Percentiles rank a stretch among this genome's conserved stretches.
Evolutionary conservation across 1,284 basidiomycete species (phyloP).

Genomic region (Mycosarcoma maydis): DNA sequence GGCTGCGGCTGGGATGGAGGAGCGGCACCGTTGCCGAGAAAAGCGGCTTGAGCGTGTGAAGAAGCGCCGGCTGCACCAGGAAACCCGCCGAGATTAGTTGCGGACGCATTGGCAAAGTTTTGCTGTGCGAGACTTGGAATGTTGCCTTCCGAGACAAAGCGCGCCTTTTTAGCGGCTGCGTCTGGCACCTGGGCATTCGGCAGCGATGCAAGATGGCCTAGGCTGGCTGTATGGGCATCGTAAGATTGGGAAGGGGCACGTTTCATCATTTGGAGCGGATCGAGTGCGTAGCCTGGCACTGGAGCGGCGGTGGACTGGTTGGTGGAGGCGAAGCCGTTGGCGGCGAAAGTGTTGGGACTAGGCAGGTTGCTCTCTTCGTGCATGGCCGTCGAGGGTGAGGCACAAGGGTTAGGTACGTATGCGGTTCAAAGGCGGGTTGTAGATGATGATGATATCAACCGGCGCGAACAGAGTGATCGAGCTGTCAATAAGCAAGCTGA

Average conservation of each 20-base stretch:
- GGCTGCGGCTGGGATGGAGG: slow-evolving; percentile 17
- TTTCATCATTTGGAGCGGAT: slow-evolving; percentile 56
- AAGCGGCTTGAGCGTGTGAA: slow-evolving; percentile 17
- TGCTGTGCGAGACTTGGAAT: slow-evolving; percentile 41
- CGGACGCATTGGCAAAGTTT: slow-evolving; percentile 22
- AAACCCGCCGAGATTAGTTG: slow-evolving; percentile 13
- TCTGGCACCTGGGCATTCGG: slow-evolving; percentile 25
- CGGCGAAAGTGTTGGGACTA: slow-evolving; percentile 25
- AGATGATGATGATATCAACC: too few species aligned
- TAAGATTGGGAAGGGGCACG: slow-evolving; percentile 50
- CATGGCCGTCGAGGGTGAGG: slow-evolving; percentile 17
- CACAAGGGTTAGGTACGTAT: too few species aligned
- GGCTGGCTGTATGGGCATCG: slow-evolving; percentile 42
- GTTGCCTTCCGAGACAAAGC: slow-evolving; percentile 58
- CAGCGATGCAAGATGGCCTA: slow-evolving; percentile 25
- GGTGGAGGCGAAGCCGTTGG: slow-evolving; percentile 24
- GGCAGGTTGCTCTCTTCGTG: slow-evolving; percentile 31
- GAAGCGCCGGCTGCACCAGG: slow-evolving; percentile 6
- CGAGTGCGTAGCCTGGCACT: slow-evolving; percentile 29
- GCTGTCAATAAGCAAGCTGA: not conserved
- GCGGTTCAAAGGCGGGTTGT: too few species aligned
- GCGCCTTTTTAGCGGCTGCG: slow-evolving; percentile 48
- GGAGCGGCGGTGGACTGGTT: slow-evolving; percentile 13
- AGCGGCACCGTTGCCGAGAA: slow-evolving; percentile 23
- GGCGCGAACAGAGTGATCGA: not conserved